phyloP scores from a whole-genome alignment of 225 moss, liverwort and hornwort species.

The Polytrichum formosum region DNA sequence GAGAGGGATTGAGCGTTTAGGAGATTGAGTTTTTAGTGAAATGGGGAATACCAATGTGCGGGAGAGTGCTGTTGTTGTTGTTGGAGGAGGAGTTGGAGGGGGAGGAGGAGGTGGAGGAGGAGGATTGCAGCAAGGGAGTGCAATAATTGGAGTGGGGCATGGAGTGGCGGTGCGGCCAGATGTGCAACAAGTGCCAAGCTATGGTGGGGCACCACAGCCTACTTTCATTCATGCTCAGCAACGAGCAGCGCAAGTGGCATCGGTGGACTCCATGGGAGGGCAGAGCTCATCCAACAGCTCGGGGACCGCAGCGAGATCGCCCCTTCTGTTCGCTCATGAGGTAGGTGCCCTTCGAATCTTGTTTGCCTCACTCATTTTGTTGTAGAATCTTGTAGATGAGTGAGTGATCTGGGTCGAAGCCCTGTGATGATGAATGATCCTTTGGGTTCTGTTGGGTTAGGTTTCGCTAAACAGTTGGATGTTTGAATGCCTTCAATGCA shows the following conservation, averaged over 20 bases:
- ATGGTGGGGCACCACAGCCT: constrained; percentile 31
- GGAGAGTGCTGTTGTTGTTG: constrained; percentile 25
- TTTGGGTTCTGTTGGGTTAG: too few relatives aligned
- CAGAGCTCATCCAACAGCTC: constrained; percentile 96
- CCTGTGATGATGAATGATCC: too few relatives aligned
- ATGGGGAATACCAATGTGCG: constrained; percentile 53
- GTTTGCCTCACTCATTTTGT: not conserved
- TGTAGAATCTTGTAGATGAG: not conserved
- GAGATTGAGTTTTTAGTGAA: not conserved
- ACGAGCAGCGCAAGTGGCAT: constrained; percentile 24
- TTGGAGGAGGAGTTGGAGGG: too few relatives aligned
- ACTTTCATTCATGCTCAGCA: constrained; percentile 4
- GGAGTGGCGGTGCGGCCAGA: constrained; percentile 2
- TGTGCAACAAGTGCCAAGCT: constrained; percentile 4
- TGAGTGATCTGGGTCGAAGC: not conserved
- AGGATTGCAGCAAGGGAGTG: not conserved
- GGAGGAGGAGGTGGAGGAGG: too few relatives aligned
- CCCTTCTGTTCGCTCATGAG: constrained; percentile 97
- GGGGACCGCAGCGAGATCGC: constrained; percentile 89
- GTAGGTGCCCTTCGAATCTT: constrained; percentile 15
- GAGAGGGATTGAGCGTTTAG: not conserved
- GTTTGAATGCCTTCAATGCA: too few relatives aligned
- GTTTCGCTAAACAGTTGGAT: too few relatives aligned
- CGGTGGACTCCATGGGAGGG: constrained; percentile 63
- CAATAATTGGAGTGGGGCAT: not conserved